These are phyloP conservation scores for Oehlia diaphana DNA, from an alignment of 192 early-diverging fungal species.

Conservation along the genomic window DNA sequence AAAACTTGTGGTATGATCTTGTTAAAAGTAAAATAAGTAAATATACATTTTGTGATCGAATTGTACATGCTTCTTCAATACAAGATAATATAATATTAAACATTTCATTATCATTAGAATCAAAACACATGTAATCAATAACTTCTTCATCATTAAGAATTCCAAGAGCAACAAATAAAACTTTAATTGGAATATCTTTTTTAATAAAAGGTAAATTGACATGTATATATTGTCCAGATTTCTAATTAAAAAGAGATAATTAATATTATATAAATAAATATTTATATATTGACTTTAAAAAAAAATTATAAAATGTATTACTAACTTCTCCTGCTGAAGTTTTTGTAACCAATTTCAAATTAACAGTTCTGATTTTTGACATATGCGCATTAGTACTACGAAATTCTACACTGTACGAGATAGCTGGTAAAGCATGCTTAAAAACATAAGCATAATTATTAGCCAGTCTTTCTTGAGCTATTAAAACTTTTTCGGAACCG, in stretches of 20 bases:
- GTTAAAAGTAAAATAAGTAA: not conserved
- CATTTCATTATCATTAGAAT: slow-evolving; percentile 90
- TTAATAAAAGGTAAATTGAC: slow-evolving; percentile 93
- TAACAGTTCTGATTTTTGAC: slow-evolving; percentile 80
- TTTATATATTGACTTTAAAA: not conserved
- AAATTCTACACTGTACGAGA: slow-evolving; percentile 87
- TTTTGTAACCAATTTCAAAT: slow-evolving; percentile 80
- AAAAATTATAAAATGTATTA: not conserved
- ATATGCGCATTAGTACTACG: slow-evolving; percentile 82
- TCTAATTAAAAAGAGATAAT: not conserved
- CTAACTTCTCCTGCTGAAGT: slow-evolving; percentile 59
- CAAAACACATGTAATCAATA: slow-evolving; percentile 95
- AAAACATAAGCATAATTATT: slow-evolving; percentile 98
- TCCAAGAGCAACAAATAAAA: slow-evolving; percentile 95
- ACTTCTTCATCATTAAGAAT: slow-evolving; percentile 92
- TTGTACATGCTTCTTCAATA: slow-evolving; percentile 95
- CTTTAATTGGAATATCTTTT: slow-evolving; percentile 84
- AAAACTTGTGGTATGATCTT: not conserved
- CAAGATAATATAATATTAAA: slow-evolving; percentile 92
- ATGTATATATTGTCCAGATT: slow-evolving; percentile 75
- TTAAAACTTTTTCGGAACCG: slow-evolving; percentile 98
- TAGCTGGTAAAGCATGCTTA: slow-evolving; percentile 72
- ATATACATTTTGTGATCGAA: slow-evolving; percentile 81
- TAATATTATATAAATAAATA: not conserved
- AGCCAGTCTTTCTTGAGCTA: slow-evolving; percentile 98